Conservation (phyloP, 139 green algal genomes). For the Coelastrella sp. region DNA sequence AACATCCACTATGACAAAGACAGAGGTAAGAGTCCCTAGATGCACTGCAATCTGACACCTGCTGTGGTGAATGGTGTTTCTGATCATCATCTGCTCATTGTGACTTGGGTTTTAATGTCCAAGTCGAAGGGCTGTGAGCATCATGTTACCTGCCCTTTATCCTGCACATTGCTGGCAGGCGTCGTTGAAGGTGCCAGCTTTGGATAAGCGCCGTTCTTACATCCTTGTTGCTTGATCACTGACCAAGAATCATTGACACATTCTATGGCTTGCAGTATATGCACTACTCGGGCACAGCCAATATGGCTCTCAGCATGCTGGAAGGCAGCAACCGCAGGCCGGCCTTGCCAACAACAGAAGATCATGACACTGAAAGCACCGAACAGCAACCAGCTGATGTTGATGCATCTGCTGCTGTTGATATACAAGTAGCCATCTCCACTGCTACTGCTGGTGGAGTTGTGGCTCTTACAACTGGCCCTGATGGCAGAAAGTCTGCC, state of each 20-base stretch:
- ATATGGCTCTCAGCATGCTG: constrained; percentile 16
- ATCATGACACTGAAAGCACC: background rate
- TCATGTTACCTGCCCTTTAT: no score
- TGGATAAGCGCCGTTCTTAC: no score
- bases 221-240: no score
- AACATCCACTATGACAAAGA: constrained; percentile 5
- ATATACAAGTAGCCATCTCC: background rate
- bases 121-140: no score
- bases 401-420: background rate
- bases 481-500: background rate
- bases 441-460: background rate
- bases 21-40: constrained; percentile 29
- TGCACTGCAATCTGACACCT: no score
- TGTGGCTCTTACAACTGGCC: background rate
- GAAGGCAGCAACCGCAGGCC: constrained; percentile 22
- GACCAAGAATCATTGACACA: no score
- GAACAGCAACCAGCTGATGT: background rate
- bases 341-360: constrained; percentile 33
- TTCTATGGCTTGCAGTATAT: constrained; percentile 21
- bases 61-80: no score
- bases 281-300: constrained; percentile 24
- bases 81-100: no score
- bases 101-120: no score
- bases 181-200: no score
- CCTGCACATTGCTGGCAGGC: no score